phyloP scores from a whole-genome alignment of 139 green algal genomes.

The Micromonas pusilla region DNA sequence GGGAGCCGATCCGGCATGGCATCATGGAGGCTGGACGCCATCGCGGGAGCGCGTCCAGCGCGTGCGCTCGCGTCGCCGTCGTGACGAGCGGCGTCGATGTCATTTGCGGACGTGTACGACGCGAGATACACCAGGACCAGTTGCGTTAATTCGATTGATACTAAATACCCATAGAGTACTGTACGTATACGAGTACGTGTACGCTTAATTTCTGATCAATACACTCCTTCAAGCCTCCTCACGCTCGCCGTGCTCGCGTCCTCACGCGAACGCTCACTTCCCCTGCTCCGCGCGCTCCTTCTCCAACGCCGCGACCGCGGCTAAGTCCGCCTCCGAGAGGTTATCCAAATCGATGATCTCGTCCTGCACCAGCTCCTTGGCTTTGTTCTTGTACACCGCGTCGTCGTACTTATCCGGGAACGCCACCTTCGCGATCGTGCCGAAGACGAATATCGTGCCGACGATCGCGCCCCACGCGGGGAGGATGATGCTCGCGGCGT shows the following conservation, averaged over 20 bases:
- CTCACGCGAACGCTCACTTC: neutral
- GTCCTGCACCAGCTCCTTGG: neutral
- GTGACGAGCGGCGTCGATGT: neutral
- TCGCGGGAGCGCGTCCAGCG: too few relatives aligned
- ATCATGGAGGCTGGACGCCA: too few relatives aligned
- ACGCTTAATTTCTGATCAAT: too few relatives aligned
- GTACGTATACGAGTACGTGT: too few relatives aligned
- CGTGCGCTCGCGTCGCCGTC: constrained; percentile 10
- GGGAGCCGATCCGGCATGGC: neutral
- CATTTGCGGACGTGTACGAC: too few relatives aligned
- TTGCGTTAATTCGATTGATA: too few relatives aligned
- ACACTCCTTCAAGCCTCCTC: too few relatives aligned
- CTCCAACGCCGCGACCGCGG: constrained; percentile 20
- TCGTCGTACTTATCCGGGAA: constrained; percentile 25
- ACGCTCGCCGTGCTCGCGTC: too few relatives aligned
- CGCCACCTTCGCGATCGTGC: constrained; percentile 13
- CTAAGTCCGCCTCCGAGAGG: constrained; percentile 2
- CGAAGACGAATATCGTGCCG: constrained; percentile 19
- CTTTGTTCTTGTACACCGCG: neutral
- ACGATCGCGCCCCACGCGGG: neutral
- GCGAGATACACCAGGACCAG: too few relatives aligned
- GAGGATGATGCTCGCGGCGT: neutral
- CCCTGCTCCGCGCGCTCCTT: neutral
- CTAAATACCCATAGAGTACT: too few relatives aligned
- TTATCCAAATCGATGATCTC: constrained; percentile 25